Conservation (phyloP, 2,329 filamentous ascomycete species). For the Botryosphaeria dothidea region DNA sequence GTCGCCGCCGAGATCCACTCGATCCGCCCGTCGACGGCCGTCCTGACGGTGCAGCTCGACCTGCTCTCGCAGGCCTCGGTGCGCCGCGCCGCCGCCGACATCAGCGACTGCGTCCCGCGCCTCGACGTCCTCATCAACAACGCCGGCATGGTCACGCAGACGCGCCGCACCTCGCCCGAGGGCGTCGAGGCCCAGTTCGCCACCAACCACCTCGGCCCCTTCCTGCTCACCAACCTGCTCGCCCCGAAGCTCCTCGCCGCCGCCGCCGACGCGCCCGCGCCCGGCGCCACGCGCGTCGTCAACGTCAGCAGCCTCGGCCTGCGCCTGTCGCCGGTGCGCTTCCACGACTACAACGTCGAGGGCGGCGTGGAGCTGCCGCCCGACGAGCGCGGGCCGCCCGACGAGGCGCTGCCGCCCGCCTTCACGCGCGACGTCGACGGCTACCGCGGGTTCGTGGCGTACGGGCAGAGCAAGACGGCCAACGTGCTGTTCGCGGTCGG, state of each 20-base stretch:
- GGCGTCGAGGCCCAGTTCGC: conserved; percentile 50
- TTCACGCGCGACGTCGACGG: conserved; percentile 8
- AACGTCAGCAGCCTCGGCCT: conserved; percentile 30
- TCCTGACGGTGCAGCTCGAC: conserved; percentile 35
- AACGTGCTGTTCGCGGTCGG: conserved; percentile 30
- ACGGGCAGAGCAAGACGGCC: conserved; percentile 30
- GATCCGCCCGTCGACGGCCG: conserved; percentile 35
- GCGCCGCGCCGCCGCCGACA: conserved; percentile 36
- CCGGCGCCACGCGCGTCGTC: conserved; percentile 28
- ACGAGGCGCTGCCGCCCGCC: neutral
- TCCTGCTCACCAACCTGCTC: conserved; percentile 46
- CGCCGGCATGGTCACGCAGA: conserved; percentile 37
- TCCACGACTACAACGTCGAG: conserved; percentile 25
- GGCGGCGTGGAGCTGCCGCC: neutral
- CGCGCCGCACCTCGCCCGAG: conserved; percentile 34
- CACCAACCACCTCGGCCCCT: conserved; percentile 49
- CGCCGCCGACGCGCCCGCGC: neutral
- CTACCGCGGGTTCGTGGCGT: conserved; percentile 21
- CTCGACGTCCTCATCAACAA: conserved; percentile 49
- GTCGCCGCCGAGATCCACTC: conserved; percentile 39
- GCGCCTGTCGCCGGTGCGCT: conserved; percentile 21
- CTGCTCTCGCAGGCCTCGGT: conserved; percentile 38
- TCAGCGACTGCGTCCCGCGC: conserved; percentile 28
- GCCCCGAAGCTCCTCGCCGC: conserved; percentile 42
- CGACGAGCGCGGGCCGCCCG: conserved; percentile 3